Evolutionary conservation across 306 rosid species (phyloP), one percentile per base, ranked within the genome.

Genomic region (Rosa persica): DNA sequence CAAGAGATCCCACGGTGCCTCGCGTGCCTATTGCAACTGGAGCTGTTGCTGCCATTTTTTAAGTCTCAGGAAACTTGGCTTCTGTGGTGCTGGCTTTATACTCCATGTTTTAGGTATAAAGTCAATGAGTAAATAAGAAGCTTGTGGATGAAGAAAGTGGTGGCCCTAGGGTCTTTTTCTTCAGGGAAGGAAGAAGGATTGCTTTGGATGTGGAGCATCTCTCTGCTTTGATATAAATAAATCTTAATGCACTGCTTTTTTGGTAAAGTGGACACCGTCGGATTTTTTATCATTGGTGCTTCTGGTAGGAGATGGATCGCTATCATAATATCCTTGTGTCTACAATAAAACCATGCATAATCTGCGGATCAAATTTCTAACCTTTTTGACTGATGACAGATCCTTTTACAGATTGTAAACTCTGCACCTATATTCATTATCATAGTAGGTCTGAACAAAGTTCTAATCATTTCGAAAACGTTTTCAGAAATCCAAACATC

Each of bases 1-100:
- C 88, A 4, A 93, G 89, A 19, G 96, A 91, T 54, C 93, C 98
- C 9, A 93, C 83, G 1, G 98, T 93, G 77, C 98, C 98, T 22
- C 89, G 86, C 77, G 97, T 92, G 77, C 97, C 97, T 57, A 92
- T 81, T 55, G 95, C 90, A 54, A 88, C 82, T 16, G 97, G 94
- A 87, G 88, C 74, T 70, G 88, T 67, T 71, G 84, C 85, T 49
- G 88, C 87, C 96, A 92, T 93, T 84, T 80, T 74, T 44, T 81
- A 78, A 49, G 49, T 76, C 58, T 84, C 79, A 62, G 40, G 55
- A 70, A 69, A 67, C 81, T 78, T 87, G 79, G 82, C 81, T 22
- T 64, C 67, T 51, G 73, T 67, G 79, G 40, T 64, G 78, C 70
- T 76, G 80, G 85, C 76, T 85, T 85, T 87, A 78, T 75, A 74